Evolutionary conservation across 805 yeast genomes (phyloP).

Genomic region (Candida railenensis): DNA sequence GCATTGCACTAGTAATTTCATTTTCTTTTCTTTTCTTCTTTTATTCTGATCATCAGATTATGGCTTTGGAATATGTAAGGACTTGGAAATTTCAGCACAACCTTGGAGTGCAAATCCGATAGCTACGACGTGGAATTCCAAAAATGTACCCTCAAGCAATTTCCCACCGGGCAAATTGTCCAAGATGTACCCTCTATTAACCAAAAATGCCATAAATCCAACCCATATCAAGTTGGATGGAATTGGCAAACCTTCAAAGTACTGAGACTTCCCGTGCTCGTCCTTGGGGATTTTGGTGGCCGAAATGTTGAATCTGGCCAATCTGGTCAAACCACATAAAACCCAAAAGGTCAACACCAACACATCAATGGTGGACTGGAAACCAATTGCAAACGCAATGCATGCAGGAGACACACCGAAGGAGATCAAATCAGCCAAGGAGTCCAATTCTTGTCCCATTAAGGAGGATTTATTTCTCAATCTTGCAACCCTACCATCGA

Average conservation of each 20-base stretch:
- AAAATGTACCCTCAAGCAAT: slow-evolving; percentile 49
- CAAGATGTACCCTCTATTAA: slow-evolving; percentile 48
- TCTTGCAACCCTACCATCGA: slow-evolving; percentile 97
- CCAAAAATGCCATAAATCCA: slow-evolving; percentile 65
- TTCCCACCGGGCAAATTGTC: slow-evolving; percentile 67
- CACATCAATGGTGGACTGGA: slow-evolving; percentile 80
- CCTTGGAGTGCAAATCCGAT: slow-evolving; percentile 74
- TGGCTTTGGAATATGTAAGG: slow-evolving; percentile 88
- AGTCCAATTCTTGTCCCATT: slow-evolving; percentile 97
- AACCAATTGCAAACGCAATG: slow-evolving; percentile 88
- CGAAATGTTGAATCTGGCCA: slow-evolving; percentile 94
- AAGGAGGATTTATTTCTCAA: slow-evolving; percentile 86
- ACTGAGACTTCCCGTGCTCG: slow-evolving; percentile 78
- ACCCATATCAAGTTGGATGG: slow-evolving; percentile 85
- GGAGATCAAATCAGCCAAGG: slow-evolving; percentile 90
- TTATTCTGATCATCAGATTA: slow-evolving; percentile 19
- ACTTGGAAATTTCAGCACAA: slow-evolving; percentile 87
- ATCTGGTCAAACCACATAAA: slow-evolving; percentile 87
- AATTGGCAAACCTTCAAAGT: slow-evolving; percentile 95
- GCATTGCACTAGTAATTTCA: background rate
- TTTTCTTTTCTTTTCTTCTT: background rate
- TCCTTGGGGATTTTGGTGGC: slow-evolving; percentile 93
- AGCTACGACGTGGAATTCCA: slow-evolving; percentile 75
- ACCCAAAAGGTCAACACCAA: slow-evolving; percentile 79
- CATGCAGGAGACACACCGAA: slow-evolving; percentile 96